Evolutionary conservation across 495 filamentous ascomycete genomes (phyloP).

Genomic region (Xylaria cubensis): DNA sequence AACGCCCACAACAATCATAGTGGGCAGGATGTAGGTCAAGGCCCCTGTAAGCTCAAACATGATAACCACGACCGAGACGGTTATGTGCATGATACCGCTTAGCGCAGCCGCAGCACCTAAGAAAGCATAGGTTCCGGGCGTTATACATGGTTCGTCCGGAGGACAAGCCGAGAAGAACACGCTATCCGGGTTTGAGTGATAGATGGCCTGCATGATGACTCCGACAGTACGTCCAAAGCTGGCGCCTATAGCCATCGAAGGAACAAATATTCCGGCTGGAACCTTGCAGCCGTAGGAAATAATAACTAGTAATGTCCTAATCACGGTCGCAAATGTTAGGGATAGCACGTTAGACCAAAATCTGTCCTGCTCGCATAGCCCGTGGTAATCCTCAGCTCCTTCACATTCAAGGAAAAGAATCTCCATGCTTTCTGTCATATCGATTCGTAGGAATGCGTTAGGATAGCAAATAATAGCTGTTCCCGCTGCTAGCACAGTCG

Average conservation of each 20-base stretch:
- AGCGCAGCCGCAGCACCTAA: constrained; percentile 91
- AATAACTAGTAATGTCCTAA: constrained; percentile 86
- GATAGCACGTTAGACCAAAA: constrained; percentile 83
- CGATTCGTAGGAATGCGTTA: constrained; percentile 93
- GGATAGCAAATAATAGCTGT: constrained; percentile 95
- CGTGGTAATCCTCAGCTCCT: constrained; percentile 88
- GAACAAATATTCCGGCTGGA: constrained; percentile 95
- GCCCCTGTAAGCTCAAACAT: constrained; percentile 98
- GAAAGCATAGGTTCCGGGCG: constrained; percentile 95
- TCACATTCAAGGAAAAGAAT: constrained; percentile 96
- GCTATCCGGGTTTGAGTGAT: constrained; percentile 81
- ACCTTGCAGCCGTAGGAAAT: constrained; percentile 99
- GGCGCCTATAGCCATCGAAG: constrained; percentile 96
- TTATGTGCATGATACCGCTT: constrained; percentile 98
- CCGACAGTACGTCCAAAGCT: constrained; percentile 94
- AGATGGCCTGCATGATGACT: constrained; percentile 87
- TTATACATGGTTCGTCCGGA: constrained; percentile 95
- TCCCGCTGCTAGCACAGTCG: constrained; percentile 77
- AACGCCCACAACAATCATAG: constrained; percentile 98
- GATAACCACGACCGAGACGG: constrained; percentile 94
- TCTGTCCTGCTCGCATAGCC: constrained; percentile 81
- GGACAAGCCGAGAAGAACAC: constrained; percentile 86
- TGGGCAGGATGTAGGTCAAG: constrained; percentile 93
- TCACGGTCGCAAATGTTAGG: constrained; percentile 76
- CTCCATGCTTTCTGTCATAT: constrained; percentile 99